A percentile compares a stretch with the other conserved stretches of the same genome.
phyloP scores from a whole-genome alignment of 108 stramenopile genomes.

The Ochromonas danica region DNA sequence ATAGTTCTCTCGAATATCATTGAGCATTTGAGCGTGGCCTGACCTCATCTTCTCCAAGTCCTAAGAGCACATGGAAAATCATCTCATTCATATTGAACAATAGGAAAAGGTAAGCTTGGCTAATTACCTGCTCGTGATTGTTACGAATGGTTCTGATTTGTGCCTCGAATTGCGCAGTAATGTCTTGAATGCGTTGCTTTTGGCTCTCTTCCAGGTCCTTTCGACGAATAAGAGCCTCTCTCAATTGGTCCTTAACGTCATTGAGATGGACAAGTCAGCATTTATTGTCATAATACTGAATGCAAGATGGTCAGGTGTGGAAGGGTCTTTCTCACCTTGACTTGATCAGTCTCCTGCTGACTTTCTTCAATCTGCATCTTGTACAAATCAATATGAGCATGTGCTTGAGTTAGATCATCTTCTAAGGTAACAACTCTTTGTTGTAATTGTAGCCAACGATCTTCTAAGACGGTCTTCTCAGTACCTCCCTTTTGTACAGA shows the following conservation, averaged over 20 bases:
- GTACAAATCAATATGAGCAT: conserved; percentile 17
- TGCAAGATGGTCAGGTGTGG: no score
- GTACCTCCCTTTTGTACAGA: not conserved
- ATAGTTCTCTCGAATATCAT: conserved; percentile 6
- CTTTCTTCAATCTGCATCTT: not conserved
- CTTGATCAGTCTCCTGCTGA: not conserved
- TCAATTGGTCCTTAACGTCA: not conserved
- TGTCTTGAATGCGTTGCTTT: not conserved
- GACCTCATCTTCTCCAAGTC: not conserved
- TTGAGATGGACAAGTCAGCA: no score
- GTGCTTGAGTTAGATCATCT: not conserved
- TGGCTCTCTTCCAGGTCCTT: not conserved
- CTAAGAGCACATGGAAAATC: not conserved
- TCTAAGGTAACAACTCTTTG: not conserved
- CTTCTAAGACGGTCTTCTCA: not conserved
- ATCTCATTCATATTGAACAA: not conserved
- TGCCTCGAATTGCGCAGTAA: not conserved
- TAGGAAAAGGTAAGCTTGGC: not conserved
- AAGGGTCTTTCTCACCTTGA: not conserved
- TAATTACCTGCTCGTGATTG: not conserved
- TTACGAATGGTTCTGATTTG: not conserved
- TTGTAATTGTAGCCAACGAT: not conserved
- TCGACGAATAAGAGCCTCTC: not conserved
- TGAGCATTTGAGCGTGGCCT: not conserved
- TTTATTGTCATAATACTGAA: no score